Evolutionary conservation across 306 rosid genomes (phyloP).

Genomic region (Begonia masoniana): DNA sequence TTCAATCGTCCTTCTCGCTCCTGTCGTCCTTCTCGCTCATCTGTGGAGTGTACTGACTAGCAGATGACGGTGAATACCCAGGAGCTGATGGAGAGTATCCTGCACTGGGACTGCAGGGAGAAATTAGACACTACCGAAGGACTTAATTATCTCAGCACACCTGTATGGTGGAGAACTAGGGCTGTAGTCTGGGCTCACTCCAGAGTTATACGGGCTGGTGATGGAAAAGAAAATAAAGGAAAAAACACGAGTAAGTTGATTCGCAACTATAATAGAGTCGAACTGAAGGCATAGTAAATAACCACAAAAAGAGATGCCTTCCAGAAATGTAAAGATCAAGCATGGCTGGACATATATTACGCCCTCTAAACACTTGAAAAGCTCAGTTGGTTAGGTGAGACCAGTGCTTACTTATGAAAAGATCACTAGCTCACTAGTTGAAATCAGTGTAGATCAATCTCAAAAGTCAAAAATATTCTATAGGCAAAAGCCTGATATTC

Average conservation of each 20-base stretch:
- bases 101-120: conserved; percentile 69
- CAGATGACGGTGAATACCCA: conserved; percentile 92
- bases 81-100: conserved; percentile 99
- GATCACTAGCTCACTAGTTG: too few species aligned
- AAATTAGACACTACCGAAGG: background rate
- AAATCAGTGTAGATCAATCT: too few species aligned
- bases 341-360: too few species aligned
- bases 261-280: too few species aligned
- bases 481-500: too few species aligned
- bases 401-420: too few species aligned
- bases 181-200: conserved; percentile 79
- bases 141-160: conserved; percentile 19
- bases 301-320: too few species aligned
- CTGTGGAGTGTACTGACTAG: conserved; percentile 93
- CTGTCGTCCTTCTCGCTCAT: conserved; percentile 32
- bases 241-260: background rate
- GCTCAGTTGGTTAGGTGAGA: too few species aligned
- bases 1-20: conserved; percentile 48
- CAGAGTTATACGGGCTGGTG: conserved; percentile 74
- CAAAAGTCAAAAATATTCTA: too few species aligned
- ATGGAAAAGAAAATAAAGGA: background rate
- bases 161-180: conserved; percentile 90
- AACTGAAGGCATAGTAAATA: too few species aligned
- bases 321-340: too few species aligned
- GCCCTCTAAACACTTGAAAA: too few species aligned